Evolutionary conservation across 2,329 filamentous ascomycete species (phyloP).

Genomic region (Penicillium frequentans): DNA sequence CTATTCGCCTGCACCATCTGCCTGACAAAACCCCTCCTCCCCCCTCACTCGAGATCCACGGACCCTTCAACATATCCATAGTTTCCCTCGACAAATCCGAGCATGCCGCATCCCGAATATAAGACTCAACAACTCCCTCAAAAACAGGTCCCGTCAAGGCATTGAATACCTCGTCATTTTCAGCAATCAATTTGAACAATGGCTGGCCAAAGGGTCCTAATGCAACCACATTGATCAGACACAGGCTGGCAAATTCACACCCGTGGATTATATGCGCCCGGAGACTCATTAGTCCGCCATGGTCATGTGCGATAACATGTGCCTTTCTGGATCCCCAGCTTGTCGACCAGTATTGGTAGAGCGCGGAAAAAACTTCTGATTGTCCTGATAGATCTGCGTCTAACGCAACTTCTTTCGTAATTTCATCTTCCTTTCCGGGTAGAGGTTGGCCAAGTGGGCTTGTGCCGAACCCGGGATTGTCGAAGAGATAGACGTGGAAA

Average conservation of each 20-base stretch:
- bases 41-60: conserved; percentile 33
- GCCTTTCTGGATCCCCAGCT: conserved; percentile 21
- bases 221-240: conserved; percentile 47
- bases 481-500: conserved; percentile 47
- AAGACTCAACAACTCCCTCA: conserved; percentile 41
- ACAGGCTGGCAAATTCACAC: conserved; percentile 40
- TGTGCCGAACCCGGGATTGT: conserved; percentile 48
- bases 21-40: conserved; percentile 40
- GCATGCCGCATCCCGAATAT: conserved; percentile 42
- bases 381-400: conserved; percentile 37
- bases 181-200: conserved; percentile 45
- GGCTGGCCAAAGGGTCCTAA: conserved; percentile 46
- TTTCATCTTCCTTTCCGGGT: conserved; percentile 12
- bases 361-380: conserved; percentile 38
- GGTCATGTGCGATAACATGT: conserved; percentile 48
- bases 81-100: conserved; percentile 29
- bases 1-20: conserved; percentile 42
- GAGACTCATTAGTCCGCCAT: conserved; percentile 44
- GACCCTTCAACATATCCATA: conserved; percentile 38
- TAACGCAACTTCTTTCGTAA: conserved; percentile 28
- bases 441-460: conserved; percentile 31
- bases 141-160: conserved; percentile 34
- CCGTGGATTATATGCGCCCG: conserved; percentile 41
- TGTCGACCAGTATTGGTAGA: conserved; percentile 37
- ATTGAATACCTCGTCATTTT: conserved; percentile 37